Percentiles rank a stretch among this genome's conserved stretches.
phyloP scores from a whole-genome alignment of 1,139 yeast genomes.

The Taphrina pruni region DNA sequence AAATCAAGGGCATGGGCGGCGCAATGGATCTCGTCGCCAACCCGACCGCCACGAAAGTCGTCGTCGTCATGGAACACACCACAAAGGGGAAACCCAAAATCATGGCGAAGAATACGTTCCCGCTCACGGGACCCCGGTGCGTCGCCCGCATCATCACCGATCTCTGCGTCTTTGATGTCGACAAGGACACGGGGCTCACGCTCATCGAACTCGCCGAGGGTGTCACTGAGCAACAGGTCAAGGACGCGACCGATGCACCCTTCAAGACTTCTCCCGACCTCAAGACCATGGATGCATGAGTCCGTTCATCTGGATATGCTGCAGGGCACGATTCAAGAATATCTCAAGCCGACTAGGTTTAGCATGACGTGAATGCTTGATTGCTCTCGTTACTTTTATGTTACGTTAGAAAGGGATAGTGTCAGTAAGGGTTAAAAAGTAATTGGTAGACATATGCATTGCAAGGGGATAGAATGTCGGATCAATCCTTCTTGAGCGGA shows the following conservation, averaged over 20 bases:
- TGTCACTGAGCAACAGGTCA: slow-evolving; percentile 55
- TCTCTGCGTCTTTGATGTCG: slow-evolving; percentile 59
- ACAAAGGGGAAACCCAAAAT: slow-evolving; percentile 59
- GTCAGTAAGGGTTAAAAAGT: no score
- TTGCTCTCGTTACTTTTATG: not conserved
- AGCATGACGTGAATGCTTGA: not conserved
- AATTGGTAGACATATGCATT: not conserved
- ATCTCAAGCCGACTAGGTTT: no score
- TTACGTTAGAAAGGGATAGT: not conserved
- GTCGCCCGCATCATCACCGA: slow-evolving; percentile 60
- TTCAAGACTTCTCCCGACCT: slow-evolving; percentile 54
- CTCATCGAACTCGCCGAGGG: slow-evolving; percentile 56
- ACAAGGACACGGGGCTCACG: slow-evolving; percentile 54
- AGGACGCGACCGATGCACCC: slow-evolving; percentile 55
- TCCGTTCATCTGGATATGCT: not conserved
- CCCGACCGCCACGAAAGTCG: slow-evolving; percentile 58
- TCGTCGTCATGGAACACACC: slow-evolving; percentile 61
- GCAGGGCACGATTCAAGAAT: no score
- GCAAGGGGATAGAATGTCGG: not conserved
- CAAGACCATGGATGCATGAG: slow-evolving; percentile 45
- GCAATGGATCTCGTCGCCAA: slow-evolving; percentile 63
- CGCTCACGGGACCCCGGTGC: slow-evolving; percentile 58
- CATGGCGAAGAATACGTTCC: slow-evolving; percentile 56
- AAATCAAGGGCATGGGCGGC: slow-evolving; percentile 64
- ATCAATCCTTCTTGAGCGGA: slow-evolving; percentile 85